phyloP scores from a whole-genome alignment of 306 rosid species.

The Lablab purpureus region DNA sequence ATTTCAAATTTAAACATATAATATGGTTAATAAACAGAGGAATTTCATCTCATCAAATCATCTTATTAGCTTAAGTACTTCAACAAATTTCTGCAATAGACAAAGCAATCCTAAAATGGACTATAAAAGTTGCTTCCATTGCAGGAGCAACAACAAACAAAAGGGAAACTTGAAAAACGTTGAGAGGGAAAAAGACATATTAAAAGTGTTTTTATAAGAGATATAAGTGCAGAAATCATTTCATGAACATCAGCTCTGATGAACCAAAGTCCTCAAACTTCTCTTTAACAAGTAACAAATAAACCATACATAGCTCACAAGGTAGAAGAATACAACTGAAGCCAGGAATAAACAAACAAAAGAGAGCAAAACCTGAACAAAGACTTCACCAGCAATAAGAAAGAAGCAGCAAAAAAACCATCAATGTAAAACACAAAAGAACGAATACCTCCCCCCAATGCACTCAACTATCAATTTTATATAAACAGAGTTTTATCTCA shows the following conservation, averaged over 20 bases:
- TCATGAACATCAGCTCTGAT: constrained; percentile 27
- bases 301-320: neutral
- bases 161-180: neutral
- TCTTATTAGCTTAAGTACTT: neutral
- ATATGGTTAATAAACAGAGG: constrained; percentile 11
- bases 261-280: constrained; percentile 25
- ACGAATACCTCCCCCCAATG: neutral
- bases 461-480: constrained; percentile 22
- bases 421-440: neutral
- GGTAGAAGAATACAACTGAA: constrained; percentile 22
- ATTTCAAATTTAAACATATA: constrained; percentile 21
- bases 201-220: constrained; percentile 13
- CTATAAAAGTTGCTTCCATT: constrained; percentile 1
- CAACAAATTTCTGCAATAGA: neutral
- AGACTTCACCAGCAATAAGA: constrained; percentile 17
- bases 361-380: constrained; percentile 33
- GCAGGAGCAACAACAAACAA: constrained; percentile 26
- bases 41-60: constrained; percentile 36
- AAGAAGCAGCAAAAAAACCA: constrained; percentile 12
- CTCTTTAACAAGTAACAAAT: constrained; percentile 32
- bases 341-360: constrained; percentile 35
- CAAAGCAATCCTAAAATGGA: constrained; percentile 4
- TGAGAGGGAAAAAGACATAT: neutral
- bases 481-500: constrained; percentile 48
- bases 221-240: constrained; percentile 10